Evolutionary conservation across 352 stramenopile species (phyloP), one percentile per base, ranked within the genome.

Genomic region (Achlya hypogyna): DNA sequence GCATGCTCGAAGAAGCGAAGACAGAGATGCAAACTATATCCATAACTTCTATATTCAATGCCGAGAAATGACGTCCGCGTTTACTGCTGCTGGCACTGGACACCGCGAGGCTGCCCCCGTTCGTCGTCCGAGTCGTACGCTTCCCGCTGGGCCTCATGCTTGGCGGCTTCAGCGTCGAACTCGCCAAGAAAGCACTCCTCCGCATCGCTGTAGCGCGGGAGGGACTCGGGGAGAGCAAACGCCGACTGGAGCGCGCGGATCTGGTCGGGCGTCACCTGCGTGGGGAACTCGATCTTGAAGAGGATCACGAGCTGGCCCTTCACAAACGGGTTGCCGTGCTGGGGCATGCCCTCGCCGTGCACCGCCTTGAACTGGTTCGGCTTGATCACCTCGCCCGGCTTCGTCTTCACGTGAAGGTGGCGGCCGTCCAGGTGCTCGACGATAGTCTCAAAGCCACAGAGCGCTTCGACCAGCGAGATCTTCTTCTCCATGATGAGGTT

Each of bases 281-380:
- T 90, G 29, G 96, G 94, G 75, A 99, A 99, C 68, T 98, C 76
- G 53, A 99, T 89, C 74, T 96, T 96, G 78, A 99, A 99, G 40
- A 98, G 72, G 65, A 99, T 95, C 45, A 99, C 98, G 25, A 99
- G 81, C 69, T 98, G 91, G n/a, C 97, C 97, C 78, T 98, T 97
- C 23, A 98, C 91, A 72, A 99, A 99, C 28, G 95, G 95, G 78
- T 98, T 98, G 53, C 96, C 96, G 74, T 97, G 87, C 25, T 93
- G 96, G 20, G 97, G 97, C 97, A 99, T 99, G 53, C 97, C 97
- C 72, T 99, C 97, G 69, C 93, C 88, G 51, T 93, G 80, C 34
- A 99, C 85, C 22, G 93, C 81, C 78, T 98, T 98, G 71, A 98
- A 94, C 78, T 90, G 81, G 78, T 96, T 91, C 35, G 85, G 87